phyloP scores from a whole-genome alignment of 108 stramenopile species.

The Halocafeteria seosinensis region DNA sequence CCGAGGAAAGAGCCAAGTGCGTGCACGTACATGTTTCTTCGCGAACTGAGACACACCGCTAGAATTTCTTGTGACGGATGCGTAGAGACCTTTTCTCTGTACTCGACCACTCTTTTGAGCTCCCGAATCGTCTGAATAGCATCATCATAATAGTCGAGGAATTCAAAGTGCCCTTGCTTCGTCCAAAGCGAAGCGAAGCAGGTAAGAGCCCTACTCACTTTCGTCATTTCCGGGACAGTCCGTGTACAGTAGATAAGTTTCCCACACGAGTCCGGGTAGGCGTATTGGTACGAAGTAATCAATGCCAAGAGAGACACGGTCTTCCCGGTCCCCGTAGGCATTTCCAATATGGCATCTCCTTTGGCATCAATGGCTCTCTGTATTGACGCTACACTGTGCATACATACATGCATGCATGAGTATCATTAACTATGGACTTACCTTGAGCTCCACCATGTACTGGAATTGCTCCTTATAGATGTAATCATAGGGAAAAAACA shows the following conservation, averaged over 20 bases:
- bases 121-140: conserved; percentile 86
- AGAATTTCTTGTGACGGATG: conserved; percentile 36
- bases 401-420: neutral
- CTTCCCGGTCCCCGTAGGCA: conserved; percentile 88
- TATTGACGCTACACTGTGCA: neutral
- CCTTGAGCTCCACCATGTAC: conserved; percentile 96
- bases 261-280: conserved; percentile 58
- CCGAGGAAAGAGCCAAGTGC: too few species aligned
- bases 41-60: conserved; percentile 80
- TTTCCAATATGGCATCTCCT: conserved; percentile 86
- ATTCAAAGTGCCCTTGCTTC: neutral
- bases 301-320: conserved; percentile 77
- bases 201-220: too few species aligned
- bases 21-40: conserved; percentile 97
- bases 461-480: conserved; percentile 94
- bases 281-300: conserved; percentile 88
- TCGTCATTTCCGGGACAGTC: conserved; percentile 98
- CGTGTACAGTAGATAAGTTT: conserved; percentile 98
- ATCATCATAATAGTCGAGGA: too few species aligned
- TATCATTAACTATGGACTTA: conserved; percentile 8
- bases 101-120: conserved; percentile 66
- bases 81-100: conserved; percentile 59
- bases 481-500: conserved; percentile 91
- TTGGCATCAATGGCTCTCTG: conserved; percentile 68
- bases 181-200: too few species aligned